phyloP scores from a whole-genome alignment of 2,329 filamentous ascomycete genomes.

The Metarhizium sp. region DNA sequence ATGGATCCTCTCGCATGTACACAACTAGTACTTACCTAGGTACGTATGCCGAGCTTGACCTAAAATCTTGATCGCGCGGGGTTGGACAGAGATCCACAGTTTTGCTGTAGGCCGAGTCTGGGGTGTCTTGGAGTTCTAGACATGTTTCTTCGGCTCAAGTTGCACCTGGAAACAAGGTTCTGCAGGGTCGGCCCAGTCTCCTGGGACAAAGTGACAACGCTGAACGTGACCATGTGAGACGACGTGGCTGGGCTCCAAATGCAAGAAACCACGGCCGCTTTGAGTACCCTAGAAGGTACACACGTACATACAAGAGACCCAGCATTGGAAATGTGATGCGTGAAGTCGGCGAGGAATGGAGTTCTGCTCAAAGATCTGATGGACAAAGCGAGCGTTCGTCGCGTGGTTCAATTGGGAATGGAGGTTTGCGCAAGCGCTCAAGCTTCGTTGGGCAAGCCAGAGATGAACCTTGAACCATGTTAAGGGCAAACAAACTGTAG shows the following conservation, averaged over 20 bases:
- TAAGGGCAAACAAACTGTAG: no score
- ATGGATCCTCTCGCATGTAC: background rate
- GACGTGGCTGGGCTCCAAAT: background rate
- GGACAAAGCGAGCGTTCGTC: no score
- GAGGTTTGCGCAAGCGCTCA: background rate
- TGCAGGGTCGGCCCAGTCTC: slow-evolving; percentile 9
- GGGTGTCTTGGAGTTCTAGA: background rate
- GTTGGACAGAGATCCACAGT: background rate
- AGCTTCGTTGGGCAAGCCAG: background rate
- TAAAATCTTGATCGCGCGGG: background rate
- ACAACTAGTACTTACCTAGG: background rate
- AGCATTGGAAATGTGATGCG: background rate
- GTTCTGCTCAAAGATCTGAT: background rate
- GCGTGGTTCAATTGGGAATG: no score
- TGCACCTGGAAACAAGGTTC: slow-evolving; percentile 1
- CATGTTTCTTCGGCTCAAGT: slow-evolving; percentile 2
- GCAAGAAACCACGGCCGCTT: background rate
- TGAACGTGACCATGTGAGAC: background rate
- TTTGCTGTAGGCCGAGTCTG: background rate
- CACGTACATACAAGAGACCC: background rate
- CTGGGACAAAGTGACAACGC: slow-evolving; percentile 3
- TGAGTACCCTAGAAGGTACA: background rate
- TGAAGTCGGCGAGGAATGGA: background rate
- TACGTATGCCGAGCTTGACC: background rate
- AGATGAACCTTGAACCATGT: background rate